Conservation (phyloP, 1,139 yeast species). For the Arxiozyma heterogenica region DNA sequence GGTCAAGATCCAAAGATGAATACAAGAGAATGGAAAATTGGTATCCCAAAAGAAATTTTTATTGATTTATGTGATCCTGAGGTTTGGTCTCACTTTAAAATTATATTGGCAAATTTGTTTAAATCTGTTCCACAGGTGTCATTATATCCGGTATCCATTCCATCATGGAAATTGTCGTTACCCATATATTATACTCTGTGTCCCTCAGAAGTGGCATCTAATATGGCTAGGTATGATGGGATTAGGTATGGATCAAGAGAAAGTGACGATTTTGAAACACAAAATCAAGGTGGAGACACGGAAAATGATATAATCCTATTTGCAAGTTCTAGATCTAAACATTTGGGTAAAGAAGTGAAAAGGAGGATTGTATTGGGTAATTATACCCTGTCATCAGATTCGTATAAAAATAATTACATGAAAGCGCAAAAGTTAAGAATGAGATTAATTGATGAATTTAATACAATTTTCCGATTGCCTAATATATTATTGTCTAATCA, state of each 20-base stretch:
- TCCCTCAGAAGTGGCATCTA: conserved; percentile 91
- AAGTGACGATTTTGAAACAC: conserved; percentile 7
- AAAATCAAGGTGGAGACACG: conserved; percentile 20
- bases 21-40: conserved; percentile 39
- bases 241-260: conserved; percentile 65
- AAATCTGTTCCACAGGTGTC: background rate
- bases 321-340: conserved; percentile 51
- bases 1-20: conserved; percentile 2
- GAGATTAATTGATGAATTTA: conserved; percentile 53
- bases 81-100: background rate
- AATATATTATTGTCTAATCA: conserved; percentile 36
- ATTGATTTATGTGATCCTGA: background rate
- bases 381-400: conserved; percentile 64
- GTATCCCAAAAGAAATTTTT: conserved; percentile 57
- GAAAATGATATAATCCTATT: conserved; percentile 30
- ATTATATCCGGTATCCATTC: conserved; percentile 48
- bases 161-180: conserved; percentile 56
- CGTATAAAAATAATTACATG: conserved; percentile 68
- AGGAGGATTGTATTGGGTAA: conserved; percentile 79
- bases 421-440: conserved; percentile 67
- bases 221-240: conserved; percentile 84
- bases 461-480: conserved; percentile 46
- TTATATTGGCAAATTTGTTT: background rate
- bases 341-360: conserved; percentile 74
- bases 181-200: conserved; percentile 82